Base-by-base conservation (phyloP, 495 filamentous ascomycete genomes). In the Hypoxylon perforatum region DNA sequence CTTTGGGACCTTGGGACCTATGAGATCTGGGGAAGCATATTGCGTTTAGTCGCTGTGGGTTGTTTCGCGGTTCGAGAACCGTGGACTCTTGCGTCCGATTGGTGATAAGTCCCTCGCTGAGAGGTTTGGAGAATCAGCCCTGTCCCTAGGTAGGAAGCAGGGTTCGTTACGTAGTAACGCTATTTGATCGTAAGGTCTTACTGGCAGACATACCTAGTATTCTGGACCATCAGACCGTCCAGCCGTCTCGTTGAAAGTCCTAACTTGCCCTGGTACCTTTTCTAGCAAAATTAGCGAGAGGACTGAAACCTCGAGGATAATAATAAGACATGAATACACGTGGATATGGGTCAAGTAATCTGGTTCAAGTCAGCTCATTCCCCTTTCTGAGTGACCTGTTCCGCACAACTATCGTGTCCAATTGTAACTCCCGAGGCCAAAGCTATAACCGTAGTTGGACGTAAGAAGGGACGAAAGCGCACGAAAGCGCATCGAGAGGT, bases 301-400 rank as follows among this genome's bases (percentile, higher is more conserved):
- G 11, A 36, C 36, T 36, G 50, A 61, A 38, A 61, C 51, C 44
- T 60, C 15, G 44, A 46, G 57, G 36, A 56, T 44, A 41, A 42
- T 54, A 59, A 45, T 60, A 57, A 69, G 57, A 61, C 66, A 65
- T 22, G 33, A 56, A 64, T 53, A 56, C 61, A 69, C 61, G 66
- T 69, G 61, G 66, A 42, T 61, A 47, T 65, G 66, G 52, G 57
- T 35, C 56, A 65, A 19, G 42, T 45, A 68, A 68, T 68, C 41
- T 69, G 30, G 45, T 25, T 30, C 36, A 57, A 64, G 65, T 60
- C 60, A 60, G 51, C 17, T 19, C 61, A 53, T 69, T 69, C 66
- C 66, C 66, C 15, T 53, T 10, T 23, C 17, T 44, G 38, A 38
- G 22, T 30, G 30, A 61, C 11, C 61, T 57, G 46, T 61, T 36